Base-by-base conservation (phyloP, 805 yeast genomes). In the Candida ascalaphidarum region DNA sequence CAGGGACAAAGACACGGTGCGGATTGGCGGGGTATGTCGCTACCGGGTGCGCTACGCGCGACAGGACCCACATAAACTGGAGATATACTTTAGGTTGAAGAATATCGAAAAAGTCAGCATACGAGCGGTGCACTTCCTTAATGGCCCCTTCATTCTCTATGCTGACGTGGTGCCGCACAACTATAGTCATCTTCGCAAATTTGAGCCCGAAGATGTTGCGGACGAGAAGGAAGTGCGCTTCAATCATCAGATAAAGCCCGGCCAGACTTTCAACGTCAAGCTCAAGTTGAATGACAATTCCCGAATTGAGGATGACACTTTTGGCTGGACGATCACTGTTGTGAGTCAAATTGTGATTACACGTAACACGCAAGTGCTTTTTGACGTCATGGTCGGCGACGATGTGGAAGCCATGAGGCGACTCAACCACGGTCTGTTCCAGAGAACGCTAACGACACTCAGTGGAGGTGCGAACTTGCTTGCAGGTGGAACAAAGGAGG, bases 211-310 rank as follows among this genome's bases (percentile, higher is more conserved):
- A 3, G 26, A 35, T 14, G 29, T 33, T 11, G 46, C 39, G 15
- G 26, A 33, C 11, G 46, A 48, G 23, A 37, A 40, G 20, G 67
- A 61, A 35, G 54, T 62, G 6, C 44, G 44, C 21, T 63, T 58
- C 40, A 46, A 49, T 16, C 60, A 61, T 35, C 51, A 57, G 22
- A 52, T 84, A 13, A 77, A 76, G 37, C 92, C 95, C 0, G 83
- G 81, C 14, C 81, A 77, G 41, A 61, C 74, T 5, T 81, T 80
- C 48, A 68, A 71, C 32, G 77, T 75, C 2, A 59, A 58, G 32
- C 55, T 83, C 15, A 40, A 51, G 11, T 46, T 81, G 39, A 75
- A 71, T 45, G 50, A 52, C 3, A 64, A 68, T 36, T 65, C 74
- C 9, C 34, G 36, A 9, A 33, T 39, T 14, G 35, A 27, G 12